Evolutionary conservation across 768 basidiomycete species (phyloP).

Genomic region (Boletus tomentosulus): DNA sequence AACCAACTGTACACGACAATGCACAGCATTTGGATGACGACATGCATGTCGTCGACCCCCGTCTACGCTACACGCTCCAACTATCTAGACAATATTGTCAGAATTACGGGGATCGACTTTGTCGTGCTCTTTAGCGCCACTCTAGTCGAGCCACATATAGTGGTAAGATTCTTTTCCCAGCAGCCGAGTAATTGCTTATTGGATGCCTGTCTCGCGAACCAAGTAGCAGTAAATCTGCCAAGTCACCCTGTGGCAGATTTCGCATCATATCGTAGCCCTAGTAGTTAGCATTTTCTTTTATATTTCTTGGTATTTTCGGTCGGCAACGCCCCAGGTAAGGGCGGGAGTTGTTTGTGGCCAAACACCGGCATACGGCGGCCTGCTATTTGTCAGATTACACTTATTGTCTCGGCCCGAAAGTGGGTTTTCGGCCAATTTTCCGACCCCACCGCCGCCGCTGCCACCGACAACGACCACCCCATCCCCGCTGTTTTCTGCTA

Average conservation of each 20-base stretch:
- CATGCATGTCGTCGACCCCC: not conserved
- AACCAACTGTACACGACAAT: constrained; percentile 6
- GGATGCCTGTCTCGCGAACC: no score
- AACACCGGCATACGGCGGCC: constrained; percentile 30
- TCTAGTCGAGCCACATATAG: not conserved
- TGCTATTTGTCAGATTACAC: constrained; percentile 26
- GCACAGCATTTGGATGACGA: constrained; percentile 24
- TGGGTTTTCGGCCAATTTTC: constrained; percentile 60
- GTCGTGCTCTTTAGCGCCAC: not conserved
- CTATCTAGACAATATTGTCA: not conserved
- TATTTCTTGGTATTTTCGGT: constrained; percentile 4
- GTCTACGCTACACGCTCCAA: not conserved
- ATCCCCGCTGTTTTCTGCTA: constrained; percentile 24
- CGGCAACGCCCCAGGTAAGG: constrained; percentile 22
- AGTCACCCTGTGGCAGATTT: not conserved
- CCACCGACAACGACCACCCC: constrained; percentile 44
- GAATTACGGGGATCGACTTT: not conserved
- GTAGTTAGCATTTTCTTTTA: constrained; percentile 10
- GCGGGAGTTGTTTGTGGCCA: constrained; percentile 26
- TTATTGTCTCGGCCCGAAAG: constrained; percentile 51
- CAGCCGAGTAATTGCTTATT: no score
- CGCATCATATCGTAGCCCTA: constrained; percentile 6
- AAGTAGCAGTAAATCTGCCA: not conserved
- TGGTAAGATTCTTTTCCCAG: constrained; percentile 4
- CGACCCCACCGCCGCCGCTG: constrained; percentile 55